Evolutionary conservation across 169 alveolate genomes (phyloP), one percentile per base, ranked within the genome.

Genomic region (Cryptosporidium ubiquitum): DNA sequence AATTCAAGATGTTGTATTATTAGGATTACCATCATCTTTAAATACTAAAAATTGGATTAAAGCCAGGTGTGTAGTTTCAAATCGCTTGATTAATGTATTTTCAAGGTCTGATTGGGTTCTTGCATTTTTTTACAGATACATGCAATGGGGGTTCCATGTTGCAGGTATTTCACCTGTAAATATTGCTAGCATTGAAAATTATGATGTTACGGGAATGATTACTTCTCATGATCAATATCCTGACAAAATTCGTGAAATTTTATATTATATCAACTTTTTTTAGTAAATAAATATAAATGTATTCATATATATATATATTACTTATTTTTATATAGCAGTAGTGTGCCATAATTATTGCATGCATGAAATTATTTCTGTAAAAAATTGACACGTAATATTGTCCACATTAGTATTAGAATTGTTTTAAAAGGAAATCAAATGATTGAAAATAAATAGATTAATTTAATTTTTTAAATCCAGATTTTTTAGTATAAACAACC

Each of bases 61-160:
- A 91, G 95, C 96, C 33, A 84, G 97, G 20, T 93, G 93, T 70
- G 98, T 96, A 42, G 98, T 95, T 26, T 93, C 98, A 2, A 97
- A 97, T 39, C 89, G 98, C 14, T 84, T 96, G 52, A 91, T 96
- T 51, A 96, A 96, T 84, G 98, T 95, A 33, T 96, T 95, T 71
- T 91, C 95, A 39, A 75, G 94, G 44, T 91, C 95, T 57, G 98
- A 96, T 92, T 96, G 98, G 98, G 89, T 96, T 39, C 93, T 96
- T 49, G 97, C 97, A 4, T 96, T 95, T 75, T 94, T 96, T n/a
- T 96, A 95, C 86, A 92, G 98, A 47, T 94, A 95, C 84, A 94
- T 96, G 95, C 97, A 96, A 60, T 95, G 96, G 97, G 94, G 95
- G 37, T 51, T 95, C 31, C 85, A 84, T 52, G 94, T 94, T 44